These are phyloP conservation scores for Miamiensis avidus DNA, from an alignment of 169 alveolate species.

Conservation along the genomic window DNA sequence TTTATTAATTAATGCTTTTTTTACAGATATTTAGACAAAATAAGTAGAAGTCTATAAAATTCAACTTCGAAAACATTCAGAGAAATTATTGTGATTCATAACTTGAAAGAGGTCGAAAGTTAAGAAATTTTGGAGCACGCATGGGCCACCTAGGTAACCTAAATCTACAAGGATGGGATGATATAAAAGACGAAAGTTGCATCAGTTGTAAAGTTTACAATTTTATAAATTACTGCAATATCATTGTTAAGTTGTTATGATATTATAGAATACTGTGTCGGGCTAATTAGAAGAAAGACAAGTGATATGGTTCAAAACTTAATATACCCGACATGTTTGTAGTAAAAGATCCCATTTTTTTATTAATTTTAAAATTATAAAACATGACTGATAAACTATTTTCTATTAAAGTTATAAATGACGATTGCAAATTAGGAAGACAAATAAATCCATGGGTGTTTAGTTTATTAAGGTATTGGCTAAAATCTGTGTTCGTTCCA, in stretches of 20 bases:
- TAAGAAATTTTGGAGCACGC: conserved; percentile 42
- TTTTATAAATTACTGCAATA: not conserved
- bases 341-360: not conserved
- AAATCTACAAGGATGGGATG: conserved; percentile 38
- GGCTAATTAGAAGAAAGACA: conserved; percentile 34
- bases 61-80: conserved; percentile 43
- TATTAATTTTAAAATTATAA: too few relatives aligned
- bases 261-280: not conserved
- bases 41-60: conserved; percentile 37
- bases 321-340: conserved; percentile 54
- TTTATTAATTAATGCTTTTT: too few relatives aligned
- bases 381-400: not conserved
- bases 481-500: conserved; percentile 49
- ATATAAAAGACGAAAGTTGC: conserved; percentile 43
- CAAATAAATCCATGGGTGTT: conserved; percentile 45
- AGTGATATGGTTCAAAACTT: conserved; percentile 49
- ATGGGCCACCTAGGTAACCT: conserved; percentile 48
- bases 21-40: conserved; percentile 42
- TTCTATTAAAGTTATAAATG: conserved; percentile 28
- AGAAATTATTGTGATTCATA: conserved; percentile 54
- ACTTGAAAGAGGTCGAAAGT: conserved; percentile 47
- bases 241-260: too few relatives aligned
- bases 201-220: not conserved
- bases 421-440: conserved; percentile 40
- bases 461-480: conserved; percentile 43